Evolutionary conservation across 2,329 filamentous ascomycete genomes (phyloP).

Genomic region (Trichoderma endophyticum): DNA sequence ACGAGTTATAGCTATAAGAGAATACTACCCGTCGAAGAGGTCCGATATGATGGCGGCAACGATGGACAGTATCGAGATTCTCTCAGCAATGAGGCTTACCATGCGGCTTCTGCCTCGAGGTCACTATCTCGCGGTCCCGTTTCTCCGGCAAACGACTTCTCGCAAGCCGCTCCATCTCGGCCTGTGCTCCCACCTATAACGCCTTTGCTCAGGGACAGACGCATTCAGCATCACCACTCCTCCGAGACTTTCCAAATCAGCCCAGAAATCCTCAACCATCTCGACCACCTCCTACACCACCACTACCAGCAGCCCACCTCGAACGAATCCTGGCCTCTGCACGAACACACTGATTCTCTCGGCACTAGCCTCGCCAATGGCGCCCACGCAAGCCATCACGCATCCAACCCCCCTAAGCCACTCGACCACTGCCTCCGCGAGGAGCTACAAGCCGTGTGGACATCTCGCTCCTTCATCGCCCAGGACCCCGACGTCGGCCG

Average conservation of each 20-base stretch:
- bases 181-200: neutral
- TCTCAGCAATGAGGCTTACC: neutral
- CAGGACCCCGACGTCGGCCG: neutral
- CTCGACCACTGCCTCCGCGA: slow-evolving; percentile 15
- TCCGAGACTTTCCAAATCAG: neutral
- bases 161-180: neutral
- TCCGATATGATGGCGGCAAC: neutral
- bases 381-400: neutral
- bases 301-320: neutral
- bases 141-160: neutral
- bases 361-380: neutral
- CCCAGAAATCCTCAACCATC: neutral
- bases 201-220: neutral
- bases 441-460: slow-evolving; percentile 2
- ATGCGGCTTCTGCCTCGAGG: neutral
- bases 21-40: no score
- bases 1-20: neutral
- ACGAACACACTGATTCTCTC: neutral
- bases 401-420: neutral
- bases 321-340: neutral
- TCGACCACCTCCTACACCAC: neutral
- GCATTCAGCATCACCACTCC: neutral
- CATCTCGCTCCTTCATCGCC: neutral
- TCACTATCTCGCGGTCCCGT: neutral
- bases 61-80: neutral